phyloP scores from a whole-genome alignment of 345 rosid genomes.

The Hevea brasiliensis region DNA sequence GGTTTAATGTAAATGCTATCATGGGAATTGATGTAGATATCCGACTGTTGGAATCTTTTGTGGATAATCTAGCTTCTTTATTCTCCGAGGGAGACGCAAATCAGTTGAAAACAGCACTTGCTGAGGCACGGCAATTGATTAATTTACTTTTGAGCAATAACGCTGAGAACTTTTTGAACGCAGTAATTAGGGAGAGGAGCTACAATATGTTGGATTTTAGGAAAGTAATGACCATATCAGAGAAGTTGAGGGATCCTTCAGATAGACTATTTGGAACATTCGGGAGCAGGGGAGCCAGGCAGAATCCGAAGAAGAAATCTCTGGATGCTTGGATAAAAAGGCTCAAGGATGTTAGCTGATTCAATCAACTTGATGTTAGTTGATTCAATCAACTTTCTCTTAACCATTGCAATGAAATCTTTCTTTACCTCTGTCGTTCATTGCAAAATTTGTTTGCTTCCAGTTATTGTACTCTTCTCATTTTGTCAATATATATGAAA shows the following conservation, averaged over 20 bases:
- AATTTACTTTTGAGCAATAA: slow-evolving; percentile 84
- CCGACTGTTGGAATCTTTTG: slow-evolving; percentile 79
- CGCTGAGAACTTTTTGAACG: slow-evolving; percentile 83
- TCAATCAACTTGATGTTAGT: slow-evolving; percentile 54
- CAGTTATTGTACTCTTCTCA: slow-evolving; percentile 20
- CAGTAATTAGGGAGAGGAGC: slow-evolving; percentile 87
- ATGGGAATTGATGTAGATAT: slow-evolving; percentile 83
- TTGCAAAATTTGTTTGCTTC: slow-evolving; percentile 26
- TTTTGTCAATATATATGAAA: slow-evolving; percentile 28
- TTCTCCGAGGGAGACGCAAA: slow-evolving; percentile 71
- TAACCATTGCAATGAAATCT: slow-evolving; percentile 7
- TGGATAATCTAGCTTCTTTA: slow-evolving; percentile 64
- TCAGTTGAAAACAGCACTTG: slow-evolving; percentile 80
- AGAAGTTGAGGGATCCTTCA: slow-evolving; percentile 87
- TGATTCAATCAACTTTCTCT: slow-evolving; percentile 36
- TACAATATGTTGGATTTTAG: slow-evolving; percentile 73
- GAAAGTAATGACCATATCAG: slow-evolving; percentile 74
- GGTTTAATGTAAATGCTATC: slow-evolving; percentile 73
- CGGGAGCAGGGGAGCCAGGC: slow-evolving; percentile 82
- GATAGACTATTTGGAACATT: slow-evolving; percentile 89
- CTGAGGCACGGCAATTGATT: slow-evolving; percentile 76
- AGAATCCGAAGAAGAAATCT: slow-evolving; percentile 90
- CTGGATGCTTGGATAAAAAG: slow-evolving; percentile 83
- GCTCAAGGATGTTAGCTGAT: slow-evolving; percentile 85
- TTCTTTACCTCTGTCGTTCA: slow-evolving; percentile 4